Base-by-base conservation (phyloP, 2,329 filamentous ascomycete species). In the Onygenales sp. region DNA sequence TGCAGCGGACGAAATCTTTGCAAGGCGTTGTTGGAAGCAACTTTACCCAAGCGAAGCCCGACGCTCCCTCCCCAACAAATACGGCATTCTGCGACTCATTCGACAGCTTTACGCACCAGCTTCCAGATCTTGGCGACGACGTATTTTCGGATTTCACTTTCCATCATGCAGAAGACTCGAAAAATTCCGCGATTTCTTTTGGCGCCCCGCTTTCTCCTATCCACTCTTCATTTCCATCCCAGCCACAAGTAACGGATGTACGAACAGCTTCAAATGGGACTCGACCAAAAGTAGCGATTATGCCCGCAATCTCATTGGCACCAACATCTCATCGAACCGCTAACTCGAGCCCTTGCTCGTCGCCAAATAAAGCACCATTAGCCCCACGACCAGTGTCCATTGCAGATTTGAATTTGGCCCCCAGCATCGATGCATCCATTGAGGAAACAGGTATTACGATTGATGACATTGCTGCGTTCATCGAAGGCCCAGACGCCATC, bases 371-470 rank as follows among this genome's bases (percentile, higher is more conserved):
- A 49, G 58, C 69, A 1, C 68, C 66, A 17, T 62, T 70, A 21
- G 73, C 75, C 17, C 70, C 71, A 14, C 68, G 69, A n/a, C 61
- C 69, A 7, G 71, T 74, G 48, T 71, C 72, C 5, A 72, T 75
- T 38, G 69, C 73, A 42, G 78, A 77, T 44, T 67, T 72, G 38
- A 75, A 78, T 46, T 71, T 80, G 21, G 76, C 78, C 56, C 66
- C 79, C 36, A 76, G 80, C 56, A 72, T 83, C 31, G 78, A 83
- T 55, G 80, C 81, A n/a, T 81, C 76, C 38, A 79, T 83, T 53
- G 79, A 82, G 53, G 84, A 90, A 59, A 96, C 92, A 0, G 92
- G 92, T 31, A 85, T 97, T 54, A 91, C 87, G 0, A 75, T 86
- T 43, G 91, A 96, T 61, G 89, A 97, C 60, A 91, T 92, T 60